These are phyloP conservation scores for Vigna trinervia DNA, from an alignment of 306 rosid species.

Conservation along the genomic window DNA sequence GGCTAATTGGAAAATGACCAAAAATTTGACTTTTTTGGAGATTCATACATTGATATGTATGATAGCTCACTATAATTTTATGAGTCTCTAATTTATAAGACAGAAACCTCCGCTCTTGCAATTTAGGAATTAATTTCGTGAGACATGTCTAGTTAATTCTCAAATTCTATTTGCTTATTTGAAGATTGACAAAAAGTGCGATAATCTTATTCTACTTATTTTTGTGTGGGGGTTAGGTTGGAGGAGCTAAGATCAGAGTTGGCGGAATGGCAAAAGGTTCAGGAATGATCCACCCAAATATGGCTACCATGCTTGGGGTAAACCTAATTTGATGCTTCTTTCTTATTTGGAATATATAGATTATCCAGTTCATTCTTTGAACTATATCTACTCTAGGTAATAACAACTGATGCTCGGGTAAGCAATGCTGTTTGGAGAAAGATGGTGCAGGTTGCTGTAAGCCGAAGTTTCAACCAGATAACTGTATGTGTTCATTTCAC, in stretches of 20 bases:
- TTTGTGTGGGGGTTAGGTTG: constrained; percentile 64
- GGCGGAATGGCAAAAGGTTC: constrained; percentile 99
- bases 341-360: constrained; percentile 26
- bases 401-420: constrained; percentile 92
- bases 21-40: constrained; percentile 22
- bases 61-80: constrained; percentile 8
- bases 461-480: constrained; percentile 96
- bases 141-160: constrained; percentile 22
- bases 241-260: constrained; percentile 68
- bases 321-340: constrained; percentile 46
- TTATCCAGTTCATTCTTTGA: constrained; percentile 37
- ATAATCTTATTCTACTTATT: constrained; percentile 33
- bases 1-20: constrained; percentile 15
- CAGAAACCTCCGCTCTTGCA: constrained; percentile 5
- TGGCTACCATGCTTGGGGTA: constrained; percentile 99
- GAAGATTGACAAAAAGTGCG: constrained; percentile 1
- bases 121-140: constrained; percentile 27
- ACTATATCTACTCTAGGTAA: constrained; percentile 58
- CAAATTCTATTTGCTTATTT: constrained; percentile 9
- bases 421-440: constrained; percentile 81
- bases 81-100: neutral
- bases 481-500: constrained; percentile 59
- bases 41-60: constrained; percentile 33
- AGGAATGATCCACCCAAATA: constrained; percentile 99
- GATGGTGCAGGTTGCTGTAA: constrained; percentile 86